Evolutionary conservation across 108 stramenopile genomes (phyloP).

Genomic region (Cyclotella choctawhatcheeana): DNA sequence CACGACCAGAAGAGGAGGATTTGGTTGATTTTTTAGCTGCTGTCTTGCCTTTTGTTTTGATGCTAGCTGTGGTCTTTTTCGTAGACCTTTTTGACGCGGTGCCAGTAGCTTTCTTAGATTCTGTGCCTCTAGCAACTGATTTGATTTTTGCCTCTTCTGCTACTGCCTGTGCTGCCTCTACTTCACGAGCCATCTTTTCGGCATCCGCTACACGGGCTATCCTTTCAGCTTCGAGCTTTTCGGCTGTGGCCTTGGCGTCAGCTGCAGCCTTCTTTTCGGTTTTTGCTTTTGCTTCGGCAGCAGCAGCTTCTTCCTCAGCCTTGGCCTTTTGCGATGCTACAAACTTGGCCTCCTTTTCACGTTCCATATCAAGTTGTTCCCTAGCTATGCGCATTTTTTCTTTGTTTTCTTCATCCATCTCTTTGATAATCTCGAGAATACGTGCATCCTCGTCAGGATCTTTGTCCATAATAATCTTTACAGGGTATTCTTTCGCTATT

Average conservation of each 20-base stretch:
- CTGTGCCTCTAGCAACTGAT: neutral
- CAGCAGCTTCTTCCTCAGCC: constrained; percentile 19
- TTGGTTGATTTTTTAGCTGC: constrained; percentile 7
- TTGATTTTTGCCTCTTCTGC: constrained; percentile 32
- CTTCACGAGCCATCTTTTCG: constrained; percentile 19
- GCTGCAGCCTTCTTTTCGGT: neutral
- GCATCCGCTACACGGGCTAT: constrained; percentile 27
- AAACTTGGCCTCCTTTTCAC: constrained; percentile 35
- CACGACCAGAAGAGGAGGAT: neutral
- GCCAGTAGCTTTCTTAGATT: constrained; percentile 5
- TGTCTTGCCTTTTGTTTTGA: constrained; percentile 24
- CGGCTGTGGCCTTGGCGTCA: constrained; percentile 12
- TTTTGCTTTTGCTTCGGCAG: constrained; percentile 14
- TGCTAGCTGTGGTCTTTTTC: constrained; percentile 11
- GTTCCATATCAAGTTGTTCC: constrained; percentile 30
- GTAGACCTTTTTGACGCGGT: constrained; percentile 2
- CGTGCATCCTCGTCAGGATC: constrained; percentile 43
- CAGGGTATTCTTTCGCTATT: constrained; percentile 42
- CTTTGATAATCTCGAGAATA: constrained; percentile 44
- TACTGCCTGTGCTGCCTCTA: constrained; percentile 34
- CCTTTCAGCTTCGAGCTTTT: constrained; percentile 22
- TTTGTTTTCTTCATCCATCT: constrained; percentile 45
- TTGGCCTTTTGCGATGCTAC: constrained; percentile 32
- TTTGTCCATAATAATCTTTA: constrained; percentile 38
- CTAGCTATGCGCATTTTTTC: constrained; percentile 19